Base-by-base conservation (phyloP, 768 basidiomycete species). In the Serendipita vermifera region DNA sequence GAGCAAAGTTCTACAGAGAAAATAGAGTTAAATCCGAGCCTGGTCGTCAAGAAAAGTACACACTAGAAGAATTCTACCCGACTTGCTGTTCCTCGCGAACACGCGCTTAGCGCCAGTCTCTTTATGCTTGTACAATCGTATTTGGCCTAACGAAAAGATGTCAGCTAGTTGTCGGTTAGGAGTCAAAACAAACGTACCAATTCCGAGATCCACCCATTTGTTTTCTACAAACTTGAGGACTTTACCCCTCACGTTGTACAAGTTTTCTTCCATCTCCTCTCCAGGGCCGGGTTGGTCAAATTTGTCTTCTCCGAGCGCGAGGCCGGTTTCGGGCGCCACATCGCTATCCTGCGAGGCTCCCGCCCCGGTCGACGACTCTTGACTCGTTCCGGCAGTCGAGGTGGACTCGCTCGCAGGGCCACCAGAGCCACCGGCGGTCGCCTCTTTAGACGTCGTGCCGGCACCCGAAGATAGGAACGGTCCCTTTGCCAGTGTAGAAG, bases 231-330 rank as follows among this genome's bases (percentile, higher is more conserved):
- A 62, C 64, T 75, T 77, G 64, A 72, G 86, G 24, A 81, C 79
- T 65, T 84, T 87, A 46, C 77, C 68, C 65, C 73, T 78, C 46
- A 78, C 71, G 40, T 71, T 68, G 65, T 84, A 74, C 27, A 69
- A 68, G 3, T 84, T 87, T 58, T 80, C 80, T 63, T 90, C 87
- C 36, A 82, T 75, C 64, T 90, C 84, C 68, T 90, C 87, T 27
- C 87, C 87, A 62, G 82, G 82, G 9, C 87, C 86, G 58, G 85
- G 85, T 55, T 72, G 72, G 60, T 85, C 85, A 53, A 60, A 59
- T 14, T 26, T 54, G 35, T 43, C 41, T 6, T 33, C 32, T 11
- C 46, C 55, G 54, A 54, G 38, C 35, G 33, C 31, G 29, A 53
- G 38, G n/a, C 33, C 35, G 15, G 27, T 39, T 26, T 51, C 46